Base-by-base conservation (phyloP, 2,329 filamentous ascomycete genomes). In the Cladosporium velox region DNA sequence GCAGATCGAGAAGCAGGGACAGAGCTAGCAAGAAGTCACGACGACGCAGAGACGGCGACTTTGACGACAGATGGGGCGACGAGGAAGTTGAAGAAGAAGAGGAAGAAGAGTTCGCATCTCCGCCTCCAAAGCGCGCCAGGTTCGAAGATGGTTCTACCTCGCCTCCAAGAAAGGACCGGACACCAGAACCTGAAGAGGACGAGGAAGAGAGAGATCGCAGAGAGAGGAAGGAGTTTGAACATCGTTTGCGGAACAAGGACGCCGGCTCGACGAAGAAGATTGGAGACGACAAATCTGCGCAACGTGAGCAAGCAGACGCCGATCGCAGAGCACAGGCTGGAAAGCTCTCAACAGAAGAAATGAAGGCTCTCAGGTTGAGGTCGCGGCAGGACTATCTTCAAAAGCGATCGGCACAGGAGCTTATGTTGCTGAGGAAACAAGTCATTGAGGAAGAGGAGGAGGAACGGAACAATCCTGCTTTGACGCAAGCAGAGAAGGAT, bases 341-440 rank as follows among this genome's bases (percentile, higher is more conserved):
- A 4, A 85, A 86, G 44, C 87, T 90, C 7, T 84, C 90, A 66
- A 84, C 84, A 68, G 88, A 88, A 10, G 90, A 90, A n/a, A 85
- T 97, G 76, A 88, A 89, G 2, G 93, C 96, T 68, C 79, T 97
- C 21, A 86, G 95, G 51, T 84, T 95, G 74, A 87, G 92, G 35
- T 96, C 93, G 3, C 87, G 95, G 67, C 93, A 97, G 75, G 90
- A 95, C 70, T 99, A 99, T 75, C 84, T 99, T 34, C 92, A 93
- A 78, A 98, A 99, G 82, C 87, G 95, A 69, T 93, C 97, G 76
- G 84, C 90, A 0, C 92, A 98, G 77, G 88, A 92, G 67, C 80
- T 99, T 18, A 91, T 91, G 0, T 80, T 99, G n/a, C 80, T 99
- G 59, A 87, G 93, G 35, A 92, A 91, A 73, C 94, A 98, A 75